Evolutionary conservation across 768 basidiomycete genomes (phyloP).

Genomic region (Austroboletus eburneus): DNA sequence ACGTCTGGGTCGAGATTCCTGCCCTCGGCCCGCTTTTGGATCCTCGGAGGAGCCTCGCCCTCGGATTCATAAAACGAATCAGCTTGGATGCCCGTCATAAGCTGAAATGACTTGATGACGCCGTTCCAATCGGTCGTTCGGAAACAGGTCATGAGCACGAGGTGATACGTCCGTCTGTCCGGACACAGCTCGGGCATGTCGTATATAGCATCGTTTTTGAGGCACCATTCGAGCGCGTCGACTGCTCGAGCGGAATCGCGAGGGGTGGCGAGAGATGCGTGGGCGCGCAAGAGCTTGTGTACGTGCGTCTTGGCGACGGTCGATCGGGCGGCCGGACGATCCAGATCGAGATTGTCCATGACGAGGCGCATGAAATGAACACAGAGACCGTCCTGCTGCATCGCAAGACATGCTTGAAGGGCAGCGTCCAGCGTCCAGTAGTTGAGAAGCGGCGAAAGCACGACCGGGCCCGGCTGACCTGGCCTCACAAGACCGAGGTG

Average conservation of each 20-base stretch:
- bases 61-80: slow-evolving; percentile 43
- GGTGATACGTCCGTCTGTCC: slow-evolving; percentile 45
- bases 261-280: slow-evolving; percentile 36
- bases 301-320: slow-evolving; percentile 52
- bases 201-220: slow-evolving; percentile 48
- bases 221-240: slow-evolving; percentile 65
- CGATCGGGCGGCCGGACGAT: slow-evolving; percentile 28
- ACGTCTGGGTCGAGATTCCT: slow-evolving; percentile 45
- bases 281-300: slow-evolving; percentile 58
- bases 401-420: slow-evolving; percentile 52
- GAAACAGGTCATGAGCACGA: slow-evolving; percentile 64
- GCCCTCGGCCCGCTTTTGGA: slow-evolving; percentile 41
- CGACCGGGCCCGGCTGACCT: slow-evolving; percentile 36
- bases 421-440: slow-evolving; percentile 48
- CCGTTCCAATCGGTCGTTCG: slow-evolving; percentile 58
- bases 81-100: slow-evolving; percentile 66
- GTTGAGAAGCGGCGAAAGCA: slow-evolving; percentile 40
- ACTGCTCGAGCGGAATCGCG: slow-evolving; percentile 46
- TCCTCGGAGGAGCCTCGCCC: slow-evolving; percentile 36
- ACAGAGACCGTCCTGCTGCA: slow-evolving; percentile 43
- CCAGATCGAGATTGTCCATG: slow-evolving; percentile 37
- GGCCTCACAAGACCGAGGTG: slow-evolving; percentile 58
- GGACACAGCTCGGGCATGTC: slow-evolving; percentile 40
- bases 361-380: slow-evolving; percentile 58
- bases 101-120: slow-evolving; percentile 54